Percentiles rank a stretch among this genome's conserved stretches.
Evolutionary conservation across 306 rosid species (phyloP).

Genomic region (Vicia faba): DNA sequence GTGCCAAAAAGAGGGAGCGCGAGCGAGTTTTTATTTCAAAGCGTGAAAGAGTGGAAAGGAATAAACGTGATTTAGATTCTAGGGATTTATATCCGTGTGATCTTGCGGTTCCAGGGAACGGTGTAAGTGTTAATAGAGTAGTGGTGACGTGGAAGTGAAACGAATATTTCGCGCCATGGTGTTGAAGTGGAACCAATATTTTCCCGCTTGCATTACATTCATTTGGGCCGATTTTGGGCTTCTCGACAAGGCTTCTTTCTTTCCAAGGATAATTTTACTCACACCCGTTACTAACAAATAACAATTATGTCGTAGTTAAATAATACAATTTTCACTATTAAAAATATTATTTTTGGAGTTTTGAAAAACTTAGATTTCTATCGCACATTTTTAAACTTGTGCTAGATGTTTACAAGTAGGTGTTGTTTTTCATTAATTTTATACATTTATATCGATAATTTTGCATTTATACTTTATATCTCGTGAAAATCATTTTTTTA

Average conservation of each 20-base stretch:
- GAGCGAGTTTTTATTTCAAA: conserved; percentile 33
- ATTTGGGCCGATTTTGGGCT: conserved; percentile 22
- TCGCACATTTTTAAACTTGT: too few species aligned
- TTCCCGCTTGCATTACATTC: conserved; percentile 50
- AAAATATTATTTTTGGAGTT: too few species aligned
- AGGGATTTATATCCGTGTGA: conserved; percentile 47
- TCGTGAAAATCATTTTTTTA: too few species aligned
- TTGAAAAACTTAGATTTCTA: too few species aligned
- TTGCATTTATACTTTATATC: too few species aligned
- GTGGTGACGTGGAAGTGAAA: conserved; percentile 17
- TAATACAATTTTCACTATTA: too few species aligned
- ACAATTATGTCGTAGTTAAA: too few species aligned
- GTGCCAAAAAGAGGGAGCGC: conserved; percentile 18
- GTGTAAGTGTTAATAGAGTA: not conserved
- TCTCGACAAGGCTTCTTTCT: not conserved
- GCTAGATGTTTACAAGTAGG: too few species aligned
- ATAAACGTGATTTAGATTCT: not conserved
- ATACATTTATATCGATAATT: too few species aligned
- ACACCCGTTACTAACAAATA: too few species aligned
- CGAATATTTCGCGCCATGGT: conserved; percentile 71
- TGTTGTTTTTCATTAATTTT: too few species aligned
- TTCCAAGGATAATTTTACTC: too few species aligned
- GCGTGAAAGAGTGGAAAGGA: conserved; percentile 22
- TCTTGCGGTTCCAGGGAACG: conserved; percentile 45
- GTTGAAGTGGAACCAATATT: conserved; percentile 31